Conservation (phyloP, 176 grass and related monocot genomes). For the Paspalum notatum region DNA sequence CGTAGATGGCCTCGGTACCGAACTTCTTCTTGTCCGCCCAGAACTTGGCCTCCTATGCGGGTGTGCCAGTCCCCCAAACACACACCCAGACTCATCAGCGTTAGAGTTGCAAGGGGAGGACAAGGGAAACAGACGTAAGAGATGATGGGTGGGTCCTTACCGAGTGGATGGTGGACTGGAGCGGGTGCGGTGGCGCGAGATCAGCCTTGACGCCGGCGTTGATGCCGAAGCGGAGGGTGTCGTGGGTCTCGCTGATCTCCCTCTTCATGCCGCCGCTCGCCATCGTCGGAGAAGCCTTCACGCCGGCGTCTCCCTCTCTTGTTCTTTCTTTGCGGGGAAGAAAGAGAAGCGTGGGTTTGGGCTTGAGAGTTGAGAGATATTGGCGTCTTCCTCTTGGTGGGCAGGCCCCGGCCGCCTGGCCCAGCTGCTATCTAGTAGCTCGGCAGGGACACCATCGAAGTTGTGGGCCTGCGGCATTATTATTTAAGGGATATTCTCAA, state of each 20-base stretch:
- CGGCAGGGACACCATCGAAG: too few species aligned
- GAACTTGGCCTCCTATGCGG: slow-evolving; percentile 47
- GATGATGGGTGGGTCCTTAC: slow-evolving; percentile 15
- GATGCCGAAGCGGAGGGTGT: slow-evolving; percentile 58
- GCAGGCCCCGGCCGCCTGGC: too few species aligned
- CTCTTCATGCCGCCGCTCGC: slow-evolving; percentile 50
- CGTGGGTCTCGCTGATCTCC: slow-evolving; percentile 52
- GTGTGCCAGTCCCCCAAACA: neutral
- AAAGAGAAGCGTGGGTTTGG: slow-evolving; percentile 14
- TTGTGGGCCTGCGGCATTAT: too few species aligned
- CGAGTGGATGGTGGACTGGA: slow-evolving; percentile 51
- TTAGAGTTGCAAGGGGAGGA: slow-evolving; percentile 34
- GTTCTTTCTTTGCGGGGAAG: slow-evolving; percentile 49
- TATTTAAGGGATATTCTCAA: too few species aligned
- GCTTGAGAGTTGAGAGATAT: neutral
- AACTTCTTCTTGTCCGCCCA: slow-evolving; percentile 67
- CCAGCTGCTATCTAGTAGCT: too few species aligned
- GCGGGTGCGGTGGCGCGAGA: slow-evolving; percentile 42
- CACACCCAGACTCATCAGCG: neutral
- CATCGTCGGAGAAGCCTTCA: slow-evolving; percentile 23
- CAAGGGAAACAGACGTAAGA: neutral
- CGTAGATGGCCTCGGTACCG: slow-evolving; percentile 56
- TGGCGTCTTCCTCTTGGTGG: too few species aligned
- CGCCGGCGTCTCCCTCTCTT: neutral
- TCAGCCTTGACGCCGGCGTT: slow-evolving; percentile 52